These are phyloP conservation scores for Mycena chlorophos DNA, from an alignment of 768 basidiomycete genomes.

Conservation along the genomic window DNA sequence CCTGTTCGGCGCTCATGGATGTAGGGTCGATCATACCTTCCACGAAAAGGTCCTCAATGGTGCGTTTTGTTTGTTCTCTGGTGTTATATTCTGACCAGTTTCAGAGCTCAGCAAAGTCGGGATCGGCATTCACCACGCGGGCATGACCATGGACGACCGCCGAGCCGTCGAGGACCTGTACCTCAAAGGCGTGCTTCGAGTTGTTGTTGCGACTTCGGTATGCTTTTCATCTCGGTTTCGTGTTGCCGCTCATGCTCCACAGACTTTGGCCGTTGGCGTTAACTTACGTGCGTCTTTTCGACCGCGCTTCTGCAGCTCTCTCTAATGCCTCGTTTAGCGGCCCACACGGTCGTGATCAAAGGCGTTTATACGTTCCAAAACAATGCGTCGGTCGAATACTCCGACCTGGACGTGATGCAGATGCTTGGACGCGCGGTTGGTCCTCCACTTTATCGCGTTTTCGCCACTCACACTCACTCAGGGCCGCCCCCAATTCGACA, in stretches of 20 bases:
- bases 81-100: neutral
- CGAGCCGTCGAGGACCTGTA: slow-evolving; percentile 73
- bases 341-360: slow-evolving; percentile 90
- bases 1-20: slow-evolving; percentile 3
- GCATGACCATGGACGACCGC: slow-evolving; percentile 73
- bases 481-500: slow-evolving; percentile 92
- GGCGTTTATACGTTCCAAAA: slow-evolving; percentile 83
- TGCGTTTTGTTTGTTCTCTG: slow-evolving; percentile 26
- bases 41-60: slow-evolving; percentile 68
- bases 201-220: slow-evolving; percentile 85
- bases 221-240: slow-evolving; percentile 24
- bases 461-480: slow-evolving; percentile 27
- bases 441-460: neutral
- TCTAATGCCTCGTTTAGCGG: slow-evolving; percentile 51
- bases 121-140: slow-evolving; percentile 92
- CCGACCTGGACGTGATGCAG: slow-evolving; percentile 90
- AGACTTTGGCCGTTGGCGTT: slow-evolving; percentile 96
- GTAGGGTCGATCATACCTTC: slow-evolving; percentile 58
- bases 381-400: slow-evolving; percentile 72
- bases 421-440: slow-evolving; percentile 94
- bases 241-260: slow-evolving; percentile 11
- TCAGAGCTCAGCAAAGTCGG: slow-evolving; percentile 68
- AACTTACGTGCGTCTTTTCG: slow-evolving; percentile 71
- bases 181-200: slow-evolving; percentile 56
- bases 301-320: slow-evolving; percentile 1